Evolutionary conservation across 768 basidiomycete species (phyloP), one percentile per base, ranked within the genome.

Genomic region (Mycena olivaceomarginata): DNA sequence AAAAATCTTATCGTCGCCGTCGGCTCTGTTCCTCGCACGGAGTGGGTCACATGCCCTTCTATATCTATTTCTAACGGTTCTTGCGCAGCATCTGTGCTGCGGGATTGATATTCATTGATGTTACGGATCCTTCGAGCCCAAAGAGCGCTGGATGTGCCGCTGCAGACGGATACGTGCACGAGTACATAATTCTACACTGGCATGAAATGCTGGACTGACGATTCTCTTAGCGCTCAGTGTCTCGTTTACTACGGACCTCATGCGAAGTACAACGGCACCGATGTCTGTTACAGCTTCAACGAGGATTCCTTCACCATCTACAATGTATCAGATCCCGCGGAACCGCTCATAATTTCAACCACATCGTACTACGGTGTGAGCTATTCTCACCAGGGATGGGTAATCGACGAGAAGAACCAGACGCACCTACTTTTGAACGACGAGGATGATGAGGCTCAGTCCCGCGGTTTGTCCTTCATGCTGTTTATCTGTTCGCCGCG

Each of bases 381-480:
- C 40, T 84, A 84, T 77, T 81, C 84, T 40, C 84, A 84, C 78
- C 84, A 84, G 72, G 84, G 84, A 43, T 84, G 82, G 82, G 82
- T 84, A 13, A 72, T 83, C 25, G 83, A 83, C 56, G 78, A 78
- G 59, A 75, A 80, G 60, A 64, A 82, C 63, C 84, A 84, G 70
- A 69, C 71, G 25, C 83, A 80, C 74, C 77, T 84, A 16, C 75
- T 84, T 40, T 67, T 83, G 43, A 83, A 84, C 66, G 84, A 84
- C 56, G 84, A 84, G 65, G 53, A 74, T 68, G 84, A 84, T 62
- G 83, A 83, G 67, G 62, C 72, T 15, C 2, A 45, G 9, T 45
- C 15, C 11, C 10, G 9, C 11, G 43, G 11, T 45, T 8, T 5
- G 9, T 10, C 10, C 43, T 45, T 10, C 11, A 45, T 45, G 9